Conservation (phyloP, 768 basidiomycete genomes). For the Hebeloma cylindrosporum region DNA sequence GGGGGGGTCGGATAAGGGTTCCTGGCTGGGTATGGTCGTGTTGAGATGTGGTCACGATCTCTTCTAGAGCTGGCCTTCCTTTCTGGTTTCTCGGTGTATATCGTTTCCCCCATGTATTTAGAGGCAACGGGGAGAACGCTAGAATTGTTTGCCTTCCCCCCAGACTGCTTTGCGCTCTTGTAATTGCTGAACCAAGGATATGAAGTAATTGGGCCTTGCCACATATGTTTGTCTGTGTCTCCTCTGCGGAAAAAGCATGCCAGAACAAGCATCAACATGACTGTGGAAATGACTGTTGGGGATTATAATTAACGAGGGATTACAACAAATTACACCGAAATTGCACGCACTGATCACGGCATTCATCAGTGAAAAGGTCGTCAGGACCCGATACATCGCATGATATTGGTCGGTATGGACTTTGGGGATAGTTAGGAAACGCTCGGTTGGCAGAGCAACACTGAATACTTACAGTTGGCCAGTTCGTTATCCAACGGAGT, state of each 20-base stretch:
- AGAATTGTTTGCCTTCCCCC: constrained; percentile 36
- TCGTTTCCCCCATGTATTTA: constrained; percentile 18
- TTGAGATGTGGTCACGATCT: constrained; percentile 19
- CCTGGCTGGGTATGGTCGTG: constrained; percentile 18
- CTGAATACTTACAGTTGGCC: constrained; percentile 59
- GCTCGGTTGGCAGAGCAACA: constrained; percentile 1
- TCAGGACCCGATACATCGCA: constrained; percentile 84
- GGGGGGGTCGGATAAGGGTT: constrained; percentile 21
- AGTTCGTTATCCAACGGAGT: constrained; percentile 54
- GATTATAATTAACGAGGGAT: constrained; percentile 7
- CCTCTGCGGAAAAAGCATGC: constrained; percentile 39
- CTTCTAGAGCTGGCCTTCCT: constrained; percentile 25
- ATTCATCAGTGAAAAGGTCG: constrained; percentile 79
- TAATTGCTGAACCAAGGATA: constrained; percentile 71
- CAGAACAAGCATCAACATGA: constrained; percentile 38
- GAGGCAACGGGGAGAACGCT: constrained; percentile 39
- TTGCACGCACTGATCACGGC: constrained; percentile 58
- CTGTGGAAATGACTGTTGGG: constrained; percentile 28
- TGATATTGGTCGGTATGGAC: constrained; percentile 86
- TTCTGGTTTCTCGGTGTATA: constrained; percentile 28
- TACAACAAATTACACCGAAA: constrained; percentile 3
- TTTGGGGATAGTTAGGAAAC: constrained; percentile 28
- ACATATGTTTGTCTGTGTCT: constrained; percentile 59
- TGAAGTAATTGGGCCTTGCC: constrained; percentile 67
- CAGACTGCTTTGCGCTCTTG: constrained; percentile 37